These are phyloP conservation scores for Scalesia atractyloides DNA, from an alignment of 129 eudicot genomes.

Conservation along the genomic window DNA sequence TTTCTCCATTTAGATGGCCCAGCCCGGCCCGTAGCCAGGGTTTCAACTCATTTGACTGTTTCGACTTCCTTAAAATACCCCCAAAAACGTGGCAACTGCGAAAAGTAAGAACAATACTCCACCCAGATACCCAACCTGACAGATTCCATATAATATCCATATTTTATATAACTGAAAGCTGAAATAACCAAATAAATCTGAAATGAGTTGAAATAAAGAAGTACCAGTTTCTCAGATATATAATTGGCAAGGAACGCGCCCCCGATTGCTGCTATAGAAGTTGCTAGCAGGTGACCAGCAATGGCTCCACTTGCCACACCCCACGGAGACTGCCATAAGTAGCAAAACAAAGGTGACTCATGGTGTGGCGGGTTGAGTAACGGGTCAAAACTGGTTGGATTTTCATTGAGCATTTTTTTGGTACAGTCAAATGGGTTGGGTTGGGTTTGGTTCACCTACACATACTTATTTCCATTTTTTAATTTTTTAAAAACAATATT, in stretches of 20 bases:
- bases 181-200: neutral
- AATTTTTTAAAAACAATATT: neutral
- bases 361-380: neutral
- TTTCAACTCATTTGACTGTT: conserved; percentile 13
- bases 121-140: conserved; percentile 89
- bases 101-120: conserved; percentile 77
- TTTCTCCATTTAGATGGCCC: conserved; percentile 7
- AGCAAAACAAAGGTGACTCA: conserved; percentile 5
- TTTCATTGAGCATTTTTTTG: too few relatives aligned
- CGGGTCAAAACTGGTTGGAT: too few relatives aligned
- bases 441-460: neutral
- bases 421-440: neutral
- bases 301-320: conserved; percentile 99
- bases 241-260: conserved; percentile 92
- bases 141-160: conserved; percentile 12
- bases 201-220: neutral
- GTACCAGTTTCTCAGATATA: conserved; percentile 92
- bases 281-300: conserved; percentile 87
- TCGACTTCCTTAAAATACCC: conserved; percentile 56
- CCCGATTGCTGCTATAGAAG: conserved; percentile 78
- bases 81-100: conserved; percentile 89
- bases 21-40: neutral
- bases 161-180: neutral
- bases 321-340: conserved; percentile 83
- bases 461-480: neutral